These are phyloP conservation scores for Fraxinus pennsylvanica DNA, from an alignment of 257 asterid genomes.

Conservation along the genomic window DNA sequence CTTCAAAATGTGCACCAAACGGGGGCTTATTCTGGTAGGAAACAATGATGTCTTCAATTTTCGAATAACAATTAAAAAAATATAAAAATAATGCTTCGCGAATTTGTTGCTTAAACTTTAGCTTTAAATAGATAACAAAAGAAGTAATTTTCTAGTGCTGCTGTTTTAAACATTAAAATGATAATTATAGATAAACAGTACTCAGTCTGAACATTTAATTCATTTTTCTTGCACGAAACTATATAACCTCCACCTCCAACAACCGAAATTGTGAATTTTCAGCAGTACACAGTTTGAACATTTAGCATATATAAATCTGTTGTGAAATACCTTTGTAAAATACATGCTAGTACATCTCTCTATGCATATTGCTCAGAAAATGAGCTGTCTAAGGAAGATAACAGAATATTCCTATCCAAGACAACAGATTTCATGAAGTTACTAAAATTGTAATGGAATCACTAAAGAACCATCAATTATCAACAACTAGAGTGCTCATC, in stretches of 20 bases:
- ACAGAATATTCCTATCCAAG: constrained; percentile 15
- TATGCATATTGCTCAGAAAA: not conserved
- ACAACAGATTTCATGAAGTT: not conserved
- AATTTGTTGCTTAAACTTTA: not conserved
- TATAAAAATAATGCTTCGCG: not conserved
- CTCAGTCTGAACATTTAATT: not conserved
- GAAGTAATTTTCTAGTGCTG: not conserved
- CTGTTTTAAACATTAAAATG: not conserved
- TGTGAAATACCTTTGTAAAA: not conserved
- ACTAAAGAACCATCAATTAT: not conserved
- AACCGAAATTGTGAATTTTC: not conserved
- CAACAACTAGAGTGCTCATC: not conserved
- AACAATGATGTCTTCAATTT: not conserved
- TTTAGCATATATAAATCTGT: constrained; percentile 12
- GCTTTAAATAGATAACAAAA: not conserved
- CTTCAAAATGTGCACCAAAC: no score
- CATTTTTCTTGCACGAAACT: constrained; percentile 11
- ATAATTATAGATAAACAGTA: not conserved
- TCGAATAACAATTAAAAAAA: not conserved
- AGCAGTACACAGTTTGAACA: constrained; percentile 15
- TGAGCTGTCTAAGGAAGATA: constrained; percentile 8
- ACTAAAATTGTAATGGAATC: not conserved
- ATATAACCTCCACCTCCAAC: constrained; percentile 10
- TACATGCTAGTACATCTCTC: constrained; percentile 6
- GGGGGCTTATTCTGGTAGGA: not conserved